Evolutionary conservation across 495 filamentous ascomycete species (phyloP).

Genomic region (Trichocladium antarcticum): DNA sequence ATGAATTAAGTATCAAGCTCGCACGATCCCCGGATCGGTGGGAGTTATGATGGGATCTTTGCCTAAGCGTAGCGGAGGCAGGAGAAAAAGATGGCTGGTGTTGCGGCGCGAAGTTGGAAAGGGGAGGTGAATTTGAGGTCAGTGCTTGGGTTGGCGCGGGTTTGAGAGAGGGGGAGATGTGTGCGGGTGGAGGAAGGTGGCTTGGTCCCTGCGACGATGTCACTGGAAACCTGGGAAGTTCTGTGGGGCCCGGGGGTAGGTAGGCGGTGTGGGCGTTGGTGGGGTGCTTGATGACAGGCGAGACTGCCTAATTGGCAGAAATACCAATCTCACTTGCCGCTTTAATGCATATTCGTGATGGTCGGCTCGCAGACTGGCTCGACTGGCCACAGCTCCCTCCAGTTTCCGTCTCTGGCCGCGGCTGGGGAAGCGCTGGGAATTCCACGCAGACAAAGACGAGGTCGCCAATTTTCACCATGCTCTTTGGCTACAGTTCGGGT

Average conservation of each 20-base stretch:
- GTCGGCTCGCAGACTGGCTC: slow-evolving; percentile 9
- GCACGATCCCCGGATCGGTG: slow-evolving; percentile 38
- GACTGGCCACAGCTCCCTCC: slow-evolving; percentile 13
- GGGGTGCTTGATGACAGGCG: slow-evolving; percentile 18
- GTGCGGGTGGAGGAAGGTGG: slow-evolving; percentile 22
- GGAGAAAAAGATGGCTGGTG: slow-evolving; percentile 27
- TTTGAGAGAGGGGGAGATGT: slow-evolving; percentile 23
- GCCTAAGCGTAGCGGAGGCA: slow-evolving; percentile 29
- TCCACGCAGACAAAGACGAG: background rate
- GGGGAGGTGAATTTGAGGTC: slow-evolving; percentile 45
- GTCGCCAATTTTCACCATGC: background rate
- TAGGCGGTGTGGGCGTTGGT: slow-evolving; percentile 15
- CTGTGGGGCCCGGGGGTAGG: slow-evolving; percentile 11
- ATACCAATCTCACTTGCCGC: slow-evolving; percentile 28
- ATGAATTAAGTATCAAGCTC: slow-evolving; percentile 29
- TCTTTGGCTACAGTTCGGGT: too few species aligned
- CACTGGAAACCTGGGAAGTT: slow-evolving; percentile 15
- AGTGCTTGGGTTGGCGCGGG: slow-evolving; percentile 28
- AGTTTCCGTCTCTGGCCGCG: slow-evolving; percentile 18
- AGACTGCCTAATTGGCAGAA: slow-evolving; percentile 32
- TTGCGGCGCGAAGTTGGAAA: slow-evolving; percentile 33
- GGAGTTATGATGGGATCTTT: slow-evolving; percentile 27
- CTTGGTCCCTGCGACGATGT: slow-evolving; percentile 24
- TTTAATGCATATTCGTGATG: slow-evolving; percentile 12
- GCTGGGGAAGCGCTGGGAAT: slow-evolving; percentile 13